Conservation (phyloP, 352 stramenopile genomes). For the Phytophthora macrochlamydospora region DNA sequence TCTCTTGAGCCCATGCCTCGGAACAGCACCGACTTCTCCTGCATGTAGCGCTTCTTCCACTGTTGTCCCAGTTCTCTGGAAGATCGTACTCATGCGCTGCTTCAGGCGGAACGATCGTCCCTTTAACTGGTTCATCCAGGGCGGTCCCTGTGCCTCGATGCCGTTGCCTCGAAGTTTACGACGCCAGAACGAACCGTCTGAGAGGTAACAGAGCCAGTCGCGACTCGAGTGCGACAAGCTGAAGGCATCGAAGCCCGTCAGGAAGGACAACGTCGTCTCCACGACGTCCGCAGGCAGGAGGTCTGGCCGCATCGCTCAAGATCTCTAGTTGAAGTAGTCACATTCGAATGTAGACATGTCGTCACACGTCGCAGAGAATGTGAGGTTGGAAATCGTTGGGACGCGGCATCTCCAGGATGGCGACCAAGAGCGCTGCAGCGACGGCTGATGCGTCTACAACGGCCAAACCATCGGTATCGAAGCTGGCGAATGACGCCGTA, state of each 20-base stretch:
- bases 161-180: conserved; percentile 3
- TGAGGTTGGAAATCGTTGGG: conserved; percentile 4
- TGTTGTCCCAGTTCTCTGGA: conserved; percentile 11
- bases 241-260: conserved; percentile 22
- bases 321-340: background rate
- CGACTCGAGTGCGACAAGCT: conserved; percentile 17
- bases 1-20: conserved; percentile 10
- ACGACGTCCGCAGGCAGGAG: conserved; percentile 13
- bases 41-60: conserved; percentile 21
- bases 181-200: conserved; percentile 10
- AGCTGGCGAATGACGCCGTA: no score
- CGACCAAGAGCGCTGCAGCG: background rate
- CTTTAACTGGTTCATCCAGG: conserved; percentile 17
- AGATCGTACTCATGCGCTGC: conserved; percentile 3
- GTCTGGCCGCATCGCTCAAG: conserved; percentile 10
- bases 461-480: no score
- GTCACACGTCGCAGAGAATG: background rate
- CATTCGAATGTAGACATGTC: no score
- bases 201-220: conserved; percentile 6
- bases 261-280: conserved; percentile 5
- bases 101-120: conserved; percentile 2
- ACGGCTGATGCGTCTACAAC: background rate
- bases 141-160: conserved; percentile 6
- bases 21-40: conserved; percentile 13
- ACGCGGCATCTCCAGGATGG: background rate